phyloP scores from a whole-genome alignment of 192 early-diverging fungal genomes.

The Piromyces finnis region DNA sequence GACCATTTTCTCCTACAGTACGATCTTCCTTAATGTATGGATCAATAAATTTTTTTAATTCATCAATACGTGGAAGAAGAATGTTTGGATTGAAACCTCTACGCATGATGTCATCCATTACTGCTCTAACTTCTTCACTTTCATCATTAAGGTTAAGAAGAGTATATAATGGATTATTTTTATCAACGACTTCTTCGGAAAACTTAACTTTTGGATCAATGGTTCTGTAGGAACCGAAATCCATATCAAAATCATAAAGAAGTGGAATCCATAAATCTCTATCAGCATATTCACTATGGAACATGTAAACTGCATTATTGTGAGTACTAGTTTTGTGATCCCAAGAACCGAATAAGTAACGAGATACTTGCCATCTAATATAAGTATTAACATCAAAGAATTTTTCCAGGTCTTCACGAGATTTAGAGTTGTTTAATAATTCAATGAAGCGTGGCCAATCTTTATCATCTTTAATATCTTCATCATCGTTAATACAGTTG shows the following conservation, averaged over 20 bases:
- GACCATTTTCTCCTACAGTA: neutral
- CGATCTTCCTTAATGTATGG: neutral
- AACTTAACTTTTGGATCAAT: neutral
- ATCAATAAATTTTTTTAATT: neutral
- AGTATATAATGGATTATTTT: neutral
- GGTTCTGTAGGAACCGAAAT: neutral
- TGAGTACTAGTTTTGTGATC: neutral
- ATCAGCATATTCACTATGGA: neutral
- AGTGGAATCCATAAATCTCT: neutral
- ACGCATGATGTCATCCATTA: neutral
- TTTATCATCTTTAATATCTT: neutral
- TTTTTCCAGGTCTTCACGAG: neutral
- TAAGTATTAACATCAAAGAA: neutral
- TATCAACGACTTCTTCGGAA: neutral
- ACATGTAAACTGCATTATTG: neutral
- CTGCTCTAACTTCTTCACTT: neutral
- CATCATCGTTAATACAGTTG: neutral
- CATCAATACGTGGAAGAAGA: neutral
- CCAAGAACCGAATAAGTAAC: neutral
- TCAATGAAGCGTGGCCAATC: neutral
- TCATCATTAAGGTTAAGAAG: neutral
- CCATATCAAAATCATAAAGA: neutral
- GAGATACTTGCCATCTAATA: neutral
- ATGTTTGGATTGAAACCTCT: neutral
- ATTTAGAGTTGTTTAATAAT: neutral